These are phyloP conservation scores for Colletotrichum sp. DNA, from an alignment of 2,329 filamentous ascomycete genomes.

Conservation along the genomic window DNA sequence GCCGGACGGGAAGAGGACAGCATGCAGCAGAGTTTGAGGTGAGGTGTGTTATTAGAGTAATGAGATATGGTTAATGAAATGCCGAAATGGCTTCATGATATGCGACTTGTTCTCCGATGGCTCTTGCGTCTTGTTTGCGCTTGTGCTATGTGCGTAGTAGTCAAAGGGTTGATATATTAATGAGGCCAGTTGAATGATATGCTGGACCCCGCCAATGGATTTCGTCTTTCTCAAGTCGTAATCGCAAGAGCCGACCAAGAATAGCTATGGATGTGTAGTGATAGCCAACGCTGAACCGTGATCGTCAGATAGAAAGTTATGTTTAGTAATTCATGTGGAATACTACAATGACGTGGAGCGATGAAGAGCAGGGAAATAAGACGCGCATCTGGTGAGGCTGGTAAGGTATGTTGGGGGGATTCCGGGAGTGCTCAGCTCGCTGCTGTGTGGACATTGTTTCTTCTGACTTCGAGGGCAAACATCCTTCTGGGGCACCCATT, in stretches of 20 bases:
- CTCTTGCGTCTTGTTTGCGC: background rate
- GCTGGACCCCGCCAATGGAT: background rate
- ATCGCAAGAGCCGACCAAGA: background rate
- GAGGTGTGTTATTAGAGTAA: background rate
- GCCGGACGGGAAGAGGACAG: constrained; percentile 30
- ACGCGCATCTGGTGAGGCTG: rapidly evolving
- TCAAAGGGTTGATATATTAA: rapidly evolving
- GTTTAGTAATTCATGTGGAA: too few species aligned
- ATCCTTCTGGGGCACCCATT: too few species aligned
- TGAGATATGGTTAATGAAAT: background rate
- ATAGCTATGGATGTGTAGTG: too few species aligned
- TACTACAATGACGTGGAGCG: background rate
- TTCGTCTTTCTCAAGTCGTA: too few species aligned
- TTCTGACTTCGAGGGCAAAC: background rate
- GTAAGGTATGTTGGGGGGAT: rapidly evolving
- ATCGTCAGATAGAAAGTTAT: too few species aligned
- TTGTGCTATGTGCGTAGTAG: rapidly evolving
- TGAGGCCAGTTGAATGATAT: background rate
- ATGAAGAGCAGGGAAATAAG: background rate
- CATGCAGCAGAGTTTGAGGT: background rate
- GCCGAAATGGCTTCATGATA: background rate
- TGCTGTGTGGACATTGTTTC: background rate
- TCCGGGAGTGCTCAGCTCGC: background rate
- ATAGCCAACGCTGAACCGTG: background rate
- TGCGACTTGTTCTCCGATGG: too few species aligned